Conservation (phyloP, 257 asterid species). For the Nicotiana otophora region DNA sequence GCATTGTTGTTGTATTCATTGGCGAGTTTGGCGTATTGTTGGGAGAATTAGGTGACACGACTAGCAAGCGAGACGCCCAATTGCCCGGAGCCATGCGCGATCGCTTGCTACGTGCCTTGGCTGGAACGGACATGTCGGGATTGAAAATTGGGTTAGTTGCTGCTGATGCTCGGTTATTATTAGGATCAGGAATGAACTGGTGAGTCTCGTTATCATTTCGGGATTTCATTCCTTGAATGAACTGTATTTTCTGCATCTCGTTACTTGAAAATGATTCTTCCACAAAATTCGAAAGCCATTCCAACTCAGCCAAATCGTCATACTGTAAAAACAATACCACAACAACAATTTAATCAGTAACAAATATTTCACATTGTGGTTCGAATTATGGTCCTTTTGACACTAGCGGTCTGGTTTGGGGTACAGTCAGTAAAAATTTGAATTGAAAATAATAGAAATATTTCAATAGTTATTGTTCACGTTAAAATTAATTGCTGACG, state of each 20-base stretch:
- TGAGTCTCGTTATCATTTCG: slow-evolving; percentile 29
- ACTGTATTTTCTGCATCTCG: slow-evolving; percentile 60
- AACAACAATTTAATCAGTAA: not conserved
- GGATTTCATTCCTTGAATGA: slow-evolving; percentile 54
- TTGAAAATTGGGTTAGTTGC: slow-evolving; percentile 20
- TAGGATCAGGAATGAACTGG: slow-evolving; percentile 46
- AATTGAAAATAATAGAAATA: not conserved
- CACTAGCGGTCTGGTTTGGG: not conserved
- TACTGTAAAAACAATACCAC: slow-evolving; percentile 31
- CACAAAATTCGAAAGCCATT: slow-evolving; percentile 78
- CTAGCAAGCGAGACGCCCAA: slow-evolving; percentile 76
- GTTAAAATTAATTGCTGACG: not conserved
- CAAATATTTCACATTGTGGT: not conserved
- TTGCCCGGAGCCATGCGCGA: slow-evolving; percentile 79
- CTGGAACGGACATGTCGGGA: slow-evolving; percentile 63
- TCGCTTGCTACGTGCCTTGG: slow-evolving; percentile 92
- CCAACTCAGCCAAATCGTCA: slow-evolving; percentile 84
- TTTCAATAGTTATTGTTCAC: not conserved
- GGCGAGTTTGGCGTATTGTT: not conserved
- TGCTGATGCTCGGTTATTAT: slow-evolving; percentile 14
- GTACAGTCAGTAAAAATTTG: not conserved
- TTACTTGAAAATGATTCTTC: slow-evolving; percentile 83
- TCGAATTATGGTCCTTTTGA: not conserved
- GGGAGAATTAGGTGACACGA: slow-evolving; percentile 29
- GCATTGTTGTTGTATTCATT: not conserved